A percentile compares a stretch with the other conserved stretches of the same genome.
These are phyloP conservation scores for Xerocomus minutiporus DNA, from an alignment of 1,284 basidiomycete species.

Conservation along the genomic window DNA sequence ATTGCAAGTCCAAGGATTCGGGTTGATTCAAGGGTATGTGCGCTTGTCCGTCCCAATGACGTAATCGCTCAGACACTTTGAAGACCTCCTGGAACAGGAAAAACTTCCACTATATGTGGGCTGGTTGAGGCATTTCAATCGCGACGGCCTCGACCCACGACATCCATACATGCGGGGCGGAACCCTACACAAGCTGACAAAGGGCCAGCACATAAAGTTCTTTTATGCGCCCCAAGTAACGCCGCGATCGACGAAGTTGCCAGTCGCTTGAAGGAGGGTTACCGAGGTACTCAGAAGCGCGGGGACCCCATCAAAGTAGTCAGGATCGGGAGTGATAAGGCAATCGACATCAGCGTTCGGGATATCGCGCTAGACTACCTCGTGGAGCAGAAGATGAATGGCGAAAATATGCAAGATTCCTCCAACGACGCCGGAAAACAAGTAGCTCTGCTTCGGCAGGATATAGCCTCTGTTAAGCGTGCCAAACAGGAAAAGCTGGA, in stretches of 20 bases:
- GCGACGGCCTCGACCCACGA: slow-evolving; percentile 47
- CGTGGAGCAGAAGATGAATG: slow-evolving; percentile 73
- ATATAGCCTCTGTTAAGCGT: slow-evolving; percentile 66
- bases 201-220: slow-evolving; percentile 64
- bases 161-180: slow-evolving; percentile 47
- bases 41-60: slow-evolving; percentile 2
- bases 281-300: slow-evolving; percentile 55
- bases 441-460: slow-evolving; percentile 57
- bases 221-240: slow-evolving; percentile 97
- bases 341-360: slow-evolving; percentile 80
- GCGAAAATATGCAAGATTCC: slow-evolving; percentile 38
- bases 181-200: slow-evolving; percentile 42
- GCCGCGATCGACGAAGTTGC: slow-evolving; percentile 98
- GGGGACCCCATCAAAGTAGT: slow-evolving; percentile 74
- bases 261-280: slow-evolving; percentile 78
- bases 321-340: slow-evolving; percentile 77
- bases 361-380: slow-evolving; percentile 86
- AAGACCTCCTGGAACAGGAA: slow-evolving; percentile 94
- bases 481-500: slow-evolving; percentile 59
- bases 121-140: slow-evolving; percentile 84
- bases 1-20: slow-evolving; percentile 74
- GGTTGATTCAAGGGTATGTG: slow-evolving; percentile 90
- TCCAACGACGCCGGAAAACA: slow-evolving; percentile 51
- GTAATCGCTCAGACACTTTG: slow-evolving; percentile 3
- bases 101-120: slow-evolving; percentile 97